These are phyloP conservation scores for Verticillium zaregamsianum DNA, from an alignment of 2,329 filamentous ascomycete genomes.

Conservation along the genomic window DNA sequence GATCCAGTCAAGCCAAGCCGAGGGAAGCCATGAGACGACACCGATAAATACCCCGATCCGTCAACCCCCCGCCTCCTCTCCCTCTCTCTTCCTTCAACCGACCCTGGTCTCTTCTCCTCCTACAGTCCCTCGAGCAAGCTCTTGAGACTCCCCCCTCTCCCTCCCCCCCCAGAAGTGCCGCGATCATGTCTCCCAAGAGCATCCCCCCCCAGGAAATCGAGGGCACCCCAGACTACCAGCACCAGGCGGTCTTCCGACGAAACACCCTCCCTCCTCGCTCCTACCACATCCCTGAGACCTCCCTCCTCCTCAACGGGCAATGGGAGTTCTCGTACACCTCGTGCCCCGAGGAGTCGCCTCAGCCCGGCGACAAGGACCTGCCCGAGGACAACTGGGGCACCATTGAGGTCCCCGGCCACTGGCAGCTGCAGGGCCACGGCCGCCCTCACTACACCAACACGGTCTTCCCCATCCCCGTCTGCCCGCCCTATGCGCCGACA, in stretches of 20 bases:
- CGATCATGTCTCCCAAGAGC: slow-evolving; percentile 17
- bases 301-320: slow-evolving; percentile 47
- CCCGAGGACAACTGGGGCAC: slow-evolving; percentile 36
- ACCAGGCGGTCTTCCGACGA: slow-evolving; percentile 47
- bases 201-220: slow-evolving; percentile 28
- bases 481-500: slow-evolving; percentile 57
- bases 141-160: background rate
- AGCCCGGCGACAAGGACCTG: slow-evolving; percentile 19
- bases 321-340: slow-evolving; percentile 53
- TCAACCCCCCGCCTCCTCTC: background rate
- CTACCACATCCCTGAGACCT: slow-evolving; percentile 47
- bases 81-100: too few relatives aligned
- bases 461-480: slow-evolving; percentile 60
- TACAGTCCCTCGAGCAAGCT: background rate
- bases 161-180: background rate
- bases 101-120: too few relatives aligned
- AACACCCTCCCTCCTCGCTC: slow-evolving; percentile 49
- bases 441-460: slow-evolving; percentile 67
- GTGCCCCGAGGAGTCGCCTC: slow-evolving; percentile 41
- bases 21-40: background rate
- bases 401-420: slow-evolving; percentile 62
- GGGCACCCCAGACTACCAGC: slow-evolving; percentile 41
- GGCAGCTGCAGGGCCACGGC: slow-evolving; percentile 67
- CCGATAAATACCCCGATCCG: background rate
- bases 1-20: background rate